Percentiles rank a stretch among this genome's conserved stretches.
These are phyloP conservation scores for Neonectria neomacrospora DNA, from an alignment of 2,329 filamentous ascomycete species.

Conservation along the genomic window DNA sequence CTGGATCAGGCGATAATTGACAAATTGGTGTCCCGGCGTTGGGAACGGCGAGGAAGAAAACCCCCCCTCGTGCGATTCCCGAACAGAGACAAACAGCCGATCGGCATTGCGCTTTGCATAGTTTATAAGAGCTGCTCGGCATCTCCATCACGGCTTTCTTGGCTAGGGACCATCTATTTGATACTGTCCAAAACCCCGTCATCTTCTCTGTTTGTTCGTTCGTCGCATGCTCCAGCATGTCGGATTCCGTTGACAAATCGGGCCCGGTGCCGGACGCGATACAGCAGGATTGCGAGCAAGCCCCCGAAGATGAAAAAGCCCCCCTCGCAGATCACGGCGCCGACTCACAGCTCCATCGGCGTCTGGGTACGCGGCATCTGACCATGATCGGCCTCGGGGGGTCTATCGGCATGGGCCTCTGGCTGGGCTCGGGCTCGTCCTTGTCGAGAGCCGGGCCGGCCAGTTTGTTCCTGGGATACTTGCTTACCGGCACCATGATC, in stretches of 20 bases:
- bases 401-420: slow-evolving; percentile 59
- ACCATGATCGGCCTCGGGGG: slow-evolving; percentile 64
- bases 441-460: slow-evolving; percentile 55
- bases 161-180: not conserved
- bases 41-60: not conserved
- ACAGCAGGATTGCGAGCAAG: slow-evolving; percentile 2
- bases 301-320: slow-evolving; percentile 5
- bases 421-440: slow-evolving; percentile 57
- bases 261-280: not conserved
- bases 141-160: not conserved
- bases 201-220: not conserved
- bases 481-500: slow-evolving; percentile 58
- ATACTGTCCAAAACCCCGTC: not conserved
- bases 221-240: slow-evolving; percentile 3
- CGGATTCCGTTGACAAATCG: slow-evolving; percentile 9
- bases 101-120: not conserved
- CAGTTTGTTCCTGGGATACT: slow-evolving; percentile 57
- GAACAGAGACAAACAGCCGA: not conserved
- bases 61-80: not conserved
- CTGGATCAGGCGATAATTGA: slow-evolving; percentile 13
- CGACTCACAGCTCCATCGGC: slow-evolving; percentile 46
- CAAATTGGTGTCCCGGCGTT: slow-evolving; percentile 3
- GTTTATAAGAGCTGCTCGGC: not conserved
- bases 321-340: slow-evolving; percentile 19
- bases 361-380: slow-evolving; percentile 58